A percentile compares a stretch with the other conserved stretches of the same genome.
Evolutionary conservation across 805 yeast genomes (phyloP).

Genomic region (Cyberlindnera bimundalis): DNA sequence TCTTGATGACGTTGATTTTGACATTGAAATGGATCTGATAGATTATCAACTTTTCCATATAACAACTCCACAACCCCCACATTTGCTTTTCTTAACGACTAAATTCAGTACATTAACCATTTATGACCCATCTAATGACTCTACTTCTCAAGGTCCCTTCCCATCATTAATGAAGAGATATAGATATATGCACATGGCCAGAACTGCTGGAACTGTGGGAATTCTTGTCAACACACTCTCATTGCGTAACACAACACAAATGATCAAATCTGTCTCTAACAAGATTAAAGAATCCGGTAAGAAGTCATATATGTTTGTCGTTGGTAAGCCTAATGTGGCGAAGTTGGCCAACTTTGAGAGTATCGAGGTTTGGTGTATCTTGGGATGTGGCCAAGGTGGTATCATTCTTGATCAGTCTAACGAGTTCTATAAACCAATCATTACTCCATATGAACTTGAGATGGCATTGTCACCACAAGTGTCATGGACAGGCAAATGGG

Average conservation of each 20-base stretch:
- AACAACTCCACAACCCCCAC: constrained; percentile 72
- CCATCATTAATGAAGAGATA: constrained; percentile 84
- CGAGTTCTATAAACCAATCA: constrained; percentile 85
- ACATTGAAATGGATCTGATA: constrained; percentile 32
- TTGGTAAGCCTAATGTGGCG: constrained; percentile 97
- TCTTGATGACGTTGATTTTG: constrained; percentile 24
- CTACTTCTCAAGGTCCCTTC: constrained; percentile 53
- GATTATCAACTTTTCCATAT: constrained; percentile 67
- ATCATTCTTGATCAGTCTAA: constrained; percentile 74
- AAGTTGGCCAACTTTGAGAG: constrained; percentile 93
- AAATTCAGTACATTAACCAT: constrained; percentile 53
- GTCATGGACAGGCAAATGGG: constrained; percentile 94
- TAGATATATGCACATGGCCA: constrained; percentile 79
- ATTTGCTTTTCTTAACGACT: constrained; percentile 72
- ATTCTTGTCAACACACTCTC: constrained; percentile 88
- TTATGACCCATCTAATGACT: constrained; percentile 40
- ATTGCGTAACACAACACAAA: constrained; percentile 62
- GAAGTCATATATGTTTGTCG: constrained; percentile 91
- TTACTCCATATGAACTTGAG: constrained; percentile 88
- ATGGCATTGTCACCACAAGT: constrained; percentile 74
- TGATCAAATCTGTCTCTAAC: constrained; percentile 57
- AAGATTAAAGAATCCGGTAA: constrained; percentile 75
- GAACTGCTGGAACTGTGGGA: constrained; percentile 91
- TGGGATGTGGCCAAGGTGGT: constrained; percentile 95
- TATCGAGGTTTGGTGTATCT: constrained; percentile 90